Conservation (phyloP, 768 basidiomycete genomes). For the Postia placenta region DNA sequence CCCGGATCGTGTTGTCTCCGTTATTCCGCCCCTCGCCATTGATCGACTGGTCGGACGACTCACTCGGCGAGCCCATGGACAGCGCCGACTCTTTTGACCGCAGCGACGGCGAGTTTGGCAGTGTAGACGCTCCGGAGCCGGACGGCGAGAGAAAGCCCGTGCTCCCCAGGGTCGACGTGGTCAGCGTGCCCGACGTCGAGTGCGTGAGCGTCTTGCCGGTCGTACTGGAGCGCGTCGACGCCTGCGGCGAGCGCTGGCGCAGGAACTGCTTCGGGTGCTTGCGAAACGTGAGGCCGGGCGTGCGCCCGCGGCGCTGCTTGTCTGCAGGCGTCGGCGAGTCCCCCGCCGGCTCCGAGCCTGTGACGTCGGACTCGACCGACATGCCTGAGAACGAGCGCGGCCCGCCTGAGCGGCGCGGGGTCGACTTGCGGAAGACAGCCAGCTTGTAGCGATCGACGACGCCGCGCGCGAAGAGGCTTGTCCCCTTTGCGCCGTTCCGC, state of each 20-base stretch:
- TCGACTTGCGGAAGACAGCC: constrained; percentile 81
- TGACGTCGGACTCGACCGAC: constrained; percentile 47
- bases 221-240: constrained; percentile 29
- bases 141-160: constrained; percentile 59
- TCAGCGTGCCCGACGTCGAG: constrained; percentile 44
- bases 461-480: constrained; percentile 84
- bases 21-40: constrained; percentile 38
- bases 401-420: constrained; percentile 40
- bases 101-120: constrained; percentile 54
- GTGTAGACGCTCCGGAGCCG: constrained; percentile 43
- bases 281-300: constrained; percentile 63
- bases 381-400: constrained; percentile 51
- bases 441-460: constrained; percentile 85
- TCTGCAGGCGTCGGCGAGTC: constrained; percentile 42
- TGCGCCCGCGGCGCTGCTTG: constrained; percentile 62
- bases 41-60: constrained; percentile 64
- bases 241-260: constrained; percentile 60
- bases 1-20: constrained; percentile 26
- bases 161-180: constrained; percentile 37
- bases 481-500: constrained; percentile 71
- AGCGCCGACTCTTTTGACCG: constrained; percentile 76
- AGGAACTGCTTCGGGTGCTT: constrained; percentile 71
- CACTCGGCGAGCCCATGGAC: constrained; percentile 66
- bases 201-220: constrained; percentile 32
- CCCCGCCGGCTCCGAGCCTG: constrained; percentile 28